A percentile compares a stretch with the other conserved stretches of the same genome.
phyloP scores from a whole-genome alignment of 192 early-diverging fungal genomes.

The Mortierella hygrophila region DNA sequence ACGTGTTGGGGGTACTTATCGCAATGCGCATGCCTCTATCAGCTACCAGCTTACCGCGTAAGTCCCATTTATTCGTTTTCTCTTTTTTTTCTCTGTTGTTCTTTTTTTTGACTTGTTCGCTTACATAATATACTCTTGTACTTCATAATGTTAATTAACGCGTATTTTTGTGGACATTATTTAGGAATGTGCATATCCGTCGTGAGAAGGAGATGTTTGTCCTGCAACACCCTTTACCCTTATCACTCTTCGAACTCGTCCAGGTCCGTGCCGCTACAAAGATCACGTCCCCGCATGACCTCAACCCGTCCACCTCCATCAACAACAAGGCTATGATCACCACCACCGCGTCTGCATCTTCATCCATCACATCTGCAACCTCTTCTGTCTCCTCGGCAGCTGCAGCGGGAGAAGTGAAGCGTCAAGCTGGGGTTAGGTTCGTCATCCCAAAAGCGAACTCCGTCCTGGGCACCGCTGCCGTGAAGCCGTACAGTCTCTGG shows the following conservation, averaged over 20 bases:
- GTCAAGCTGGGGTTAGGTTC: conserved; percentile 24
- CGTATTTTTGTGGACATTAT: not conserved
- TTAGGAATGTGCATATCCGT: conserved; percentile 42
- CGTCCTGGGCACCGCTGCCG: conserved; percentile 40
- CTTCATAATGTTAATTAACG: not conserved
- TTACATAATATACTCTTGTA: not conserved
- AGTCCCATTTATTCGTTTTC: not conserved
- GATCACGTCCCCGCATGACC: conserved; percentile 30
- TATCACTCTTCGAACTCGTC: conserved; percentile 51
- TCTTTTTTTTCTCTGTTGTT: not conserved
- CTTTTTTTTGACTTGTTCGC: not conserved
- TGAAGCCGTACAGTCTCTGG: conserved; percentile 50
- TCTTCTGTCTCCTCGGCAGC: not conserved
- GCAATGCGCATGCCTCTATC: conserved; percentile 45
- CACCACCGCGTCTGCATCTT: not conserved
- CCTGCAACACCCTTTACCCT: conserved; percentile 23
- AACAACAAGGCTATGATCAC: not conserved
- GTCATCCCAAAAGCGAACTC: conserved; percentile 47
- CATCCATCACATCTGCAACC: not conserved
- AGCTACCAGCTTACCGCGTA: conserved; percentile 48
- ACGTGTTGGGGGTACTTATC: conserved; percentile 37
- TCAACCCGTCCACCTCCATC: not conserved
- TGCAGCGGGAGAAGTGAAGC: not conserved
- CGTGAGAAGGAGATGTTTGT: conserved; percentile 35
- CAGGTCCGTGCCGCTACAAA: conserved; percentile 43